A percentile compares a stretch with the other conserved stretches of the same genome.
Conservation (phyloP, 1,139 yeast species). For the Saccharomyces hybrid region DNA sequence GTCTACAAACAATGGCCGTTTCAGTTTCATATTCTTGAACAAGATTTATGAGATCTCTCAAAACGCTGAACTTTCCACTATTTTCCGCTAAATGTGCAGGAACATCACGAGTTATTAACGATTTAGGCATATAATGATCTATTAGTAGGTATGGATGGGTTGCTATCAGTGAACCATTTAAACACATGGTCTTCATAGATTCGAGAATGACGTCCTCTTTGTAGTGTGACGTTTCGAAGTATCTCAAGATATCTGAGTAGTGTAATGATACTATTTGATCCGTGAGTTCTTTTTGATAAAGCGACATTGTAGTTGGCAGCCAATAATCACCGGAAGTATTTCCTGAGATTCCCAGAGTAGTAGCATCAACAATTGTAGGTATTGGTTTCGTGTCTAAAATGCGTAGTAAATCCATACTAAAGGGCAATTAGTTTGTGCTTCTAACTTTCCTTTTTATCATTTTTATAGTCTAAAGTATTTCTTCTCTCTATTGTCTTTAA, state of each 20-base stretch:
- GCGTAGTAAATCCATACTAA: slow-evolving; percentile 60
- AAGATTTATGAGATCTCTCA: slow-evolving; percentile 48
- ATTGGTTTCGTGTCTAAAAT: slow-evolving; percentile 82
- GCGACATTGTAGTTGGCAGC: slow-evolving; percentile 81
- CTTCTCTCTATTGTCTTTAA: background rate
- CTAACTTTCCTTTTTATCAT: background rate
- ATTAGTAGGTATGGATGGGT: slow-evolving; percentile 85
- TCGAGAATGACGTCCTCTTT: slow-evolving; percentile 55
- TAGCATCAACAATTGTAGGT: slow-evolving; percentile 60
- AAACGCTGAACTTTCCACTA: slow-evolving; percentile 75
- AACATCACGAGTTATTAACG: slow-evolving; percentile 66
- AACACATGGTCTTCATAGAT: slow-evolving; percentile 63
- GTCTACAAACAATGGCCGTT: slow-evolving; percentile 46
- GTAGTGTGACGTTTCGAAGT: slow-evolving; percentile 57
- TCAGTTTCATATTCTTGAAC: slow-evolving; percentile 38
- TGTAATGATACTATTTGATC: slow-evolving; percentile 89
- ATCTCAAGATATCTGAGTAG: slow-evolving; percentile 81
- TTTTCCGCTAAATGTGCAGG: slow-evolving; percentile 70
- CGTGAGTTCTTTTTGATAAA: slow-evolving; percentile 82
- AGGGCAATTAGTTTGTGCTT: background rate
- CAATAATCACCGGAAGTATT: slow-evolving; percentile 61
- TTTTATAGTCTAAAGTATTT: background rate
- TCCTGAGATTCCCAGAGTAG: slow-evolving; percentile 30
- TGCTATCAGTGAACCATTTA: slow-evolving; percentile 70
- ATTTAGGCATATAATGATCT: slow-evolving; percentile 81